Evolutionary conservation across 495 filamentous ascomycete species (phyloP).

Genomic region (Oleoguttula mirabilis): DNA sequence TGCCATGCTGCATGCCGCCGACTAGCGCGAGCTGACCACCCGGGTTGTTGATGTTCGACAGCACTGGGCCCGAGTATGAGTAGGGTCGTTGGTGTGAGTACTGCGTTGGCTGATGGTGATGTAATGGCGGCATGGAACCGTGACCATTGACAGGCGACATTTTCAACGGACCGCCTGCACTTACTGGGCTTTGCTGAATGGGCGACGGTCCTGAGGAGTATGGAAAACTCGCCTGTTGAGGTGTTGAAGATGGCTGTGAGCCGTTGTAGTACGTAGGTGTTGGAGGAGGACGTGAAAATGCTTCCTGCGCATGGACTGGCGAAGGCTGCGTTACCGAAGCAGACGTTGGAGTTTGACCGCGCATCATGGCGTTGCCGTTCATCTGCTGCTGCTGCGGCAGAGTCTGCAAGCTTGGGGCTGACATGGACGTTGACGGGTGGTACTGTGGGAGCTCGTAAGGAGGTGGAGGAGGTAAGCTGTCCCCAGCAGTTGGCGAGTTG

Average conservation of each 20-base stretch:
- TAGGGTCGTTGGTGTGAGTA: slow-evolving; percentile 36
- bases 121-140: slow-evolving; percentile 36
- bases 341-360: slow-evolving; percentile 33
- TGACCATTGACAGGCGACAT: slow-evolving; percentile 44
- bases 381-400: slow-evolving; percentile 27
- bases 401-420: slow-evolving; percentile 16
- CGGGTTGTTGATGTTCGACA: slow-evolving; percentile 67
- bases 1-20: slow-evolving; percentile 43
- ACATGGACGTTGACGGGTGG: slow-evolving; percentile 38
- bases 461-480: slow-evolving; percentile 44
- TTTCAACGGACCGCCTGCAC: slow-evolving; percentile 41
- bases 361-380: slow-evolving; percentile 33
- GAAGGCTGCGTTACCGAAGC: slow-evolving; percentile 49
- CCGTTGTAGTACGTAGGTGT: slow-evolving; percentile 47
- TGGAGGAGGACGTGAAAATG: slow-evolving; percentile 49
- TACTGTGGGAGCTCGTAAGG: slow-evolving; percentile 51
- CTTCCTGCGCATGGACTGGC: slow-evolving; percentile 49
- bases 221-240: slow-evolving; percentile 47
- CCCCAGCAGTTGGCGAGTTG: slow-evolving; percentile 39
- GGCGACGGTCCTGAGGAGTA: slow-evolving; percentile 47
- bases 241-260: slow-evolving; percentile 49
- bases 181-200: slow-evolving; percentile 47
- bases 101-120: slow-evolving; percentile 32
- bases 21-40: slow-evolving; percentile 57
- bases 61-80: slow-evolving; percentile 55